These are phyloP conservation scores for Coemansia sp. DNA, from an alignment of 192 early-diverging fungal species.

Conservation along the genomic window DNA sequence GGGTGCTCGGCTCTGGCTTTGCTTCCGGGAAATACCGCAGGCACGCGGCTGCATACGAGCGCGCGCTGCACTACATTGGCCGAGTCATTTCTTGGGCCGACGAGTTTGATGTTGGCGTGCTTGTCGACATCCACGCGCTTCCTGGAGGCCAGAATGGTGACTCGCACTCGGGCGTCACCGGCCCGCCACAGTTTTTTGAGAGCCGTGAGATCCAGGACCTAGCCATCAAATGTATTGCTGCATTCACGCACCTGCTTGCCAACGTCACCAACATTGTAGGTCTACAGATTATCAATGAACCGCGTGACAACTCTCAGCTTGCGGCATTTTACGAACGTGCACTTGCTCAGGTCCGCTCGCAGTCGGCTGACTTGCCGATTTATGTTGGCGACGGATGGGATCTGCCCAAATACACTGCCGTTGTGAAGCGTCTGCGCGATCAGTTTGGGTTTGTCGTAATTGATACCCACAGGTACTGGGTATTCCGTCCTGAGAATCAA, in stretches of 20 bases:
- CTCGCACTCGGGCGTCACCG: conserved; percentile 13
- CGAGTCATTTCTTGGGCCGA: conserved; percentile 8
- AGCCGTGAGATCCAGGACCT: conserved; percentile 4
- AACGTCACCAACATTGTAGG: conserved; percentile 9
- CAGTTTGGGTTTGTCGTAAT: conserved; percentile 7
- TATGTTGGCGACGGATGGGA: conserved; percentile 16
- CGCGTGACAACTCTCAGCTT: conserved; percentile 4
- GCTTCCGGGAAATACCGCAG: not conserved
- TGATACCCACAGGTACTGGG: conserved; percentile 14
- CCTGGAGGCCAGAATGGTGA: conserved; percentile 14
- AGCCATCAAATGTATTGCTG: not conserved
- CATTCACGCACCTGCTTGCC: conserved; percentile 5
- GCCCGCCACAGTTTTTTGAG: not conserved
- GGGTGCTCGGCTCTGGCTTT: conserved; percentile 8
- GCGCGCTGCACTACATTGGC: not conserved
- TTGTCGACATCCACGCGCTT: conserved; percentile 10
- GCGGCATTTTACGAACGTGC: conserved; percentile 8
- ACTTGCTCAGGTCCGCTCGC: not conserved
- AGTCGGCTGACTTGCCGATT: not conserved
- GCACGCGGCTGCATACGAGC: not conserved
- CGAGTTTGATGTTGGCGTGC: conserved; percentile 12
- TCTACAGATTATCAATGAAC: conserved; percentile 14
- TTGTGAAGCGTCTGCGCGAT: not conserved
- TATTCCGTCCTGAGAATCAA: conserved; percentile 6
- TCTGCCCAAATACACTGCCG: not conserved